Evolutionary conservation across 2,329 filamentous ascomycete genomes (phyloP).

Genomic region (Xylariales sp.): DNA sequence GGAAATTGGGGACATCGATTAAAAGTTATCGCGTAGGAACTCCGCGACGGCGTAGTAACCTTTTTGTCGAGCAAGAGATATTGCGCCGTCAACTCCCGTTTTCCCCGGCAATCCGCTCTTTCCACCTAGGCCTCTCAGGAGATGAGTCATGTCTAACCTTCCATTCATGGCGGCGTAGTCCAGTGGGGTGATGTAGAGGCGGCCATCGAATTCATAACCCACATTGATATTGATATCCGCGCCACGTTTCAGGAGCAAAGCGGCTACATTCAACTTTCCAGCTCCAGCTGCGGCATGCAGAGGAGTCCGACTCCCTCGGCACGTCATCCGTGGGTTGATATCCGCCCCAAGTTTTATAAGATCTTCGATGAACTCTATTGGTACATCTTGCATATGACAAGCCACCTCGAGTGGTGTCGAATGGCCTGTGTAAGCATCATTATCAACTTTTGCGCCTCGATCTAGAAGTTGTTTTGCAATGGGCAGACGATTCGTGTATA

Average conservation of each 20-base stretch:
- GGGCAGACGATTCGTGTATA: no score
- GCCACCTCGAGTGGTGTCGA: no score
- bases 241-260: slow-evolving; percentile 8
- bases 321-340: no score
- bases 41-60: slow-evolving; percentile 6
- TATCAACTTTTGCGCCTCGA: no score
- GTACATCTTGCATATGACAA: no score
- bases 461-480: no score
- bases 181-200: background rate
- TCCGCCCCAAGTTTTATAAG: no score
- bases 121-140: background rate
- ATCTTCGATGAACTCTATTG: no score
- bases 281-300: no score
- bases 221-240: background rate
- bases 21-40: background rate
- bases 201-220: accelerated
- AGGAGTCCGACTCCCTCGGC: no score
- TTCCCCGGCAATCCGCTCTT: background rate
- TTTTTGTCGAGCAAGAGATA: background rate
- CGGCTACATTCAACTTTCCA: slow-evolving; percentile 10
- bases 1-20: no score
- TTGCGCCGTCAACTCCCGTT: slow-evolving; percentile 15
- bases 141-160: slow-evolving; percentile 15
- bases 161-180: background rate
- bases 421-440: no score